Evolutionary conservation across 192 early-diverging fungal genomes (phyloP).

Genomic region (Rhizophagus clarus): DNA sequence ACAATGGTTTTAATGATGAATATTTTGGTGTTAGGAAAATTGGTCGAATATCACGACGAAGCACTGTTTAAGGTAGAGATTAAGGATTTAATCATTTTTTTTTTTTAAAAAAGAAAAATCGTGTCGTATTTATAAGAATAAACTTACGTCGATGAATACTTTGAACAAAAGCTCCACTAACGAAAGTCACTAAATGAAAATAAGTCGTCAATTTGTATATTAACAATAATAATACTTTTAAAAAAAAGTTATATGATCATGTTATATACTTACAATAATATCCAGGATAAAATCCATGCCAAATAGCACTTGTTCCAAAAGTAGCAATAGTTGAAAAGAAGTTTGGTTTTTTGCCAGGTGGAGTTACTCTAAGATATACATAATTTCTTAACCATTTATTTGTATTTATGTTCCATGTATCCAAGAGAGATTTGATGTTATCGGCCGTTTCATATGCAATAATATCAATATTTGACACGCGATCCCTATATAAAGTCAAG

Average conservation of each 20-base stretch:
- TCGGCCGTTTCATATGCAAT: conserved; percentile 72
- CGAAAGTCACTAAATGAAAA: conserved; percentile 57
- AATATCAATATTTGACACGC: conserved; percentile 79
- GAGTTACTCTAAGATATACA: conserved; percentile 73
- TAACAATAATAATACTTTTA: too few species aligned
- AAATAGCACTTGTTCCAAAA: conserved; percentile 84
- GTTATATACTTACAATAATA: conserved; percentile 65
- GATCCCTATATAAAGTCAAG: conserved; percentile 20
- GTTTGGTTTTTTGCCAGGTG: conserved; percentile 54
- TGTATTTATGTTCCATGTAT: conserved; percentile 91
- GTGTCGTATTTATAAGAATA: conserved; percentile 34
- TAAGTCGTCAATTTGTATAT: too few species aligned
- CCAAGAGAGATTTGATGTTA: conserved; percentile 74
- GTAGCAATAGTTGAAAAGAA: conserved; percentile 70
- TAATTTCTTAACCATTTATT: conserved; percentile 86
- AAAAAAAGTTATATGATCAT: neutral
- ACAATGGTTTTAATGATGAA: conserved; percentile 51
- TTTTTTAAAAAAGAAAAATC: conserved; percentile 33
- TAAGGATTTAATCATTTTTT: neutral
- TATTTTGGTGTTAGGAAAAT: conserved; percentile 49
- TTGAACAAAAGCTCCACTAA: conserved; percentile 59
- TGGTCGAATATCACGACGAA: conserved; percentile 68
- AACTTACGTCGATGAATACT: conserved; percentile 49
- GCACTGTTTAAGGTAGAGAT: conserved; percentile 23
- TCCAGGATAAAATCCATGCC: conserved; percentile 95